Evolutionary conservation across 257 asterid genomes (phyloP), one percentile per base, ranked within the genome.

Genomic region (Fraxinus americana): DNA sequence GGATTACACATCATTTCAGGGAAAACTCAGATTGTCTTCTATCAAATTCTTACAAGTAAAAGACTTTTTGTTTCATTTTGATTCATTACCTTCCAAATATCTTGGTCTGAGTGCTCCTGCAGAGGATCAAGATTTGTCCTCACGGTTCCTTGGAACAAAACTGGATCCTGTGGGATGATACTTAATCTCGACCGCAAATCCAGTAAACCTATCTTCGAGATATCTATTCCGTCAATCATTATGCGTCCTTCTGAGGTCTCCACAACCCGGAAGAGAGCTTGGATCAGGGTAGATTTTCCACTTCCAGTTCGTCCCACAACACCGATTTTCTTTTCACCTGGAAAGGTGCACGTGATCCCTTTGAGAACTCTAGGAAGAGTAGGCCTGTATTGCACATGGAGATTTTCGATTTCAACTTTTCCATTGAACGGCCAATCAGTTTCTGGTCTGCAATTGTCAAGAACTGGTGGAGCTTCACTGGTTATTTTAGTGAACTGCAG

Each of bases 151-250:
- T 88, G 96, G 81, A 93, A 93, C 83, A 93, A 85, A 72, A 83
- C 83, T 29, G 98, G 98, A 77, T 93, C 98, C 81, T 93, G 98
- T 36, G 98, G 98, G 16, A 93, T 91, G 70, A 92, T 88, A 75
- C 96, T 93, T 67, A 93, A 66, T 39, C 86, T 80, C 4, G 94
- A 93, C 75, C 98, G 88, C 70, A 93, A 75, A 83, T 93, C 97
- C n/a, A 90, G 91, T 25, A 91, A 77, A 35, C 96, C 98, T 0
- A 92, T 88, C 4, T 54, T 81, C 0, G 93, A 32, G 35, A 32
- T 32, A 32, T 32, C 35, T 32, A 34, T 4, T 34, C 36, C 36
- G 4, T 34, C 4, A 34, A 34, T 34, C 36, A 5, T 0, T 34
- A 89, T 73, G 34, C 2, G 36, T 34, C 36, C 36, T 34, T 82